Percentiles rank a stretch among this genome's conserved stretches.
phyloP scores from a whole-genome alignment of 2,329 filamentous ascomycete genomes.

The Zalaria obscura region DNA sequence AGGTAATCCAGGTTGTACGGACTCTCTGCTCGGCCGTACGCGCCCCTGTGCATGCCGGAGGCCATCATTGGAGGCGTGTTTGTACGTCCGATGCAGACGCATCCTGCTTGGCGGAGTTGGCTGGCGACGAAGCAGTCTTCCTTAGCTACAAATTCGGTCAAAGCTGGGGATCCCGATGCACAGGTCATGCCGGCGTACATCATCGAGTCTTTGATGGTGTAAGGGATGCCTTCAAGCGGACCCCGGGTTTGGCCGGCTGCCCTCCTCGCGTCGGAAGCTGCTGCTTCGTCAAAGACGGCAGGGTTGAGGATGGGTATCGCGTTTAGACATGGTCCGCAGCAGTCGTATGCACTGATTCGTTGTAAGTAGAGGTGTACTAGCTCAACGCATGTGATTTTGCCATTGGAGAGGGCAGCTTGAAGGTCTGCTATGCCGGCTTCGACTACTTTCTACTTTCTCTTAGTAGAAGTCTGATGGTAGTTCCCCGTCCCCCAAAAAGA shows the following conservation, averaged over 20 bases:
- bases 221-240: constrained; percentile 42
- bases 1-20: constrained; percentile 42
- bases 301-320: constrained; percentile 35
- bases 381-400: constrained; percentile 29
- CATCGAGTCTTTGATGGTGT: constrained; percentile 44
- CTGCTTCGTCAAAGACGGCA: constrained; percentile 31
- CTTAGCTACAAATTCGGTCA: constrained; percentile 33
- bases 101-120: constrained; percentile 34
- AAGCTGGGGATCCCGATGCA: constrained; percentile 41
- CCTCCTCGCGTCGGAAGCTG: constrained; percentile 31
- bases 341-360: constrained; percentile 34
- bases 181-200: constrained; percentile 39
- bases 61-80: constrained; percentile 48
- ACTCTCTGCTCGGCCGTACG: constrained; percentile 42
- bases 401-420: constrained; percentile 24
- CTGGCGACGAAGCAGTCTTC: constrained; percentile 39
- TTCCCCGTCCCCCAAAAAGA: too few relatives aligned
- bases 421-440: constrained; percentile 34
- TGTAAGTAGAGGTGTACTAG: constrained; percentile 31
- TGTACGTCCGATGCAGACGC: constrained; percentile 38
- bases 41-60: constrained; percentile 42
- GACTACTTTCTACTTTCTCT: constrained; percentile 20
- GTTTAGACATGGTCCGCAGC: constrained; percentile 26
- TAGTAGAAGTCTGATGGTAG: too few relatives aligned
- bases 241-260: constrained; percentile 21